Base-by-base conservation (phyloP, 2,329 filamentous ascomycete genomes). In the Calonectria pauciramosa region DNA sequence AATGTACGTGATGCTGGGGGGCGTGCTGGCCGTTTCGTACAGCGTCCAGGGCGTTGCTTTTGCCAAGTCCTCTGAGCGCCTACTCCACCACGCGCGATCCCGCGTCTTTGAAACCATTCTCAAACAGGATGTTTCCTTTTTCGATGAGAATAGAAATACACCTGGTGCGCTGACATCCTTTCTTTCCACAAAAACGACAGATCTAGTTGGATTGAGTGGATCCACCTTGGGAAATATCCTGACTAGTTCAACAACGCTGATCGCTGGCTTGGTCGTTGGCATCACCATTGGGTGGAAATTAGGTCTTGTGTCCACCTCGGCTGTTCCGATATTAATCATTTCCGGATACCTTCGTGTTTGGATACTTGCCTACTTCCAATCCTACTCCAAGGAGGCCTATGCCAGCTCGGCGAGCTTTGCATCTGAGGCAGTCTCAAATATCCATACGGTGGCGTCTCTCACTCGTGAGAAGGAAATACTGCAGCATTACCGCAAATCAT, bases 1-100 rank as follows among this genome's bases (percentile, higher is more conserved):
- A 23, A 89, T 90, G 87, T 89, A 89, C 71, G 86, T 88, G 54
- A 80, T 89, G 4, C 77, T 88, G 52, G 87, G 87, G 14, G 78
- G 85, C 5, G 84, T 79, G 1, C 80, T 84, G 20, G 80, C 85
- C 3, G 18, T 87, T 0, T 80, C 84, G 2, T 88, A 88, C 23
- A 11, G 32, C 0, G 41, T 52, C 7, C 75, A 80, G 8, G 74
- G 79, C 38, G 36, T 73, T 14, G 36, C 71, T 2, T 76, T 82
- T 20, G 80, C 80, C 4, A 81, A 70, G 38, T 74, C 79, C 9
- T 76, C 76, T 4, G 78, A 82, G 56, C 44, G 66, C 0, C 73
- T 80, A 0, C 38, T 75, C 6, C 59, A 71, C 32, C 49, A 71
- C 23, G 74, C 67, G 0, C 70, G 77, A 1, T 56, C 26, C n/a